Percentiles rank a stretch among this genome's conserved stretches.
These are phyloP conservation scores for Pseudogymnoascus sp. DNA, from an alignment of 2,329 filamentous ascomycete species.

Conservation along the genomic window DNA sequence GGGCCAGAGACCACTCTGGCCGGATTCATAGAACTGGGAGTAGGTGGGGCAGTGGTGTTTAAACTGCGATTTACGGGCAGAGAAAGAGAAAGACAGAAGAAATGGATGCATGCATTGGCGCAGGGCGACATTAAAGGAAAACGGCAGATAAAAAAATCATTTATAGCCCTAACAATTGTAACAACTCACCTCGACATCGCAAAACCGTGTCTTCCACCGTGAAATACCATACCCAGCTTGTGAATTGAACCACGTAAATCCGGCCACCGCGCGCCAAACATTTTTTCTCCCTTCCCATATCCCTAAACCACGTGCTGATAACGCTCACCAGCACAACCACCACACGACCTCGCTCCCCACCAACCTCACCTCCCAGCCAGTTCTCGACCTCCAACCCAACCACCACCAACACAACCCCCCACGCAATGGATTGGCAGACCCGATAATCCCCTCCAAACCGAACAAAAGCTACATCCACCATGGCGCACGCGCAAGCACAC, in stretches of 20 bases:
- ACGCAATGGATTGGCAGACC: constrained; percentile 8
- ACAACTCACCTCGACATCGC: not conserved
- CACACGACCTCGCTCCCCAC: not conserved
- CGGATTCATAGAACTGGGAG: constrained; percentile 1
- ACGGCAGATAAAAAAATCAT: constrained; percentile 3
- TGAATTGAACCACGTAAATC: not conserved
- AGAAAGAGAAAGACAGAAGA: not conserved
- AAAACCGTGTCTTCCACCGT: not conserved
- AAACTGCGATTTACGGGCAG: not conserved
- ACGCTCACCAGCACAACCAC: not conserved
- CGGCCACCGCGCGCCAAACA: not conserved
- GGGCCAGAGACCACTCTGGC: not conserved
- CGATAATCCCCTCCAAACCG: not conserved
- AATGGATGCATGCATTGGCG: not conserved
- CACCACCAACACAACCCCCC: not conserved
- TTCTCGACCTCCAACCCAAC: not conserved
- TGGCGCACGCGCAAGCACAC: not conserved
- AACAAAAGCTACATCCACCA: not conserved
- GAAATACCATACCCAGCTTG: not conserved
- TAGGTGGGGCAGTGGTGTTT: not conserved
- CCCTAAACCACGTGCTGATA: constrained; percentile 4
- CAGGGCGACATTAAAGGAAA: not conserved
- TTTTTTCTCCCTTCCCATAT: not conserved
- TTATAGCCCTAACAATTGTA: constrained; percentile 3
- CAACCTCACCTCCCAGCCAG: not conserved